These are phyloP conservation scores for Phytophthora pinifolia DNA, from an alignment of 352 stramenopile genomes.

Conservation along the genomic window DNA sequence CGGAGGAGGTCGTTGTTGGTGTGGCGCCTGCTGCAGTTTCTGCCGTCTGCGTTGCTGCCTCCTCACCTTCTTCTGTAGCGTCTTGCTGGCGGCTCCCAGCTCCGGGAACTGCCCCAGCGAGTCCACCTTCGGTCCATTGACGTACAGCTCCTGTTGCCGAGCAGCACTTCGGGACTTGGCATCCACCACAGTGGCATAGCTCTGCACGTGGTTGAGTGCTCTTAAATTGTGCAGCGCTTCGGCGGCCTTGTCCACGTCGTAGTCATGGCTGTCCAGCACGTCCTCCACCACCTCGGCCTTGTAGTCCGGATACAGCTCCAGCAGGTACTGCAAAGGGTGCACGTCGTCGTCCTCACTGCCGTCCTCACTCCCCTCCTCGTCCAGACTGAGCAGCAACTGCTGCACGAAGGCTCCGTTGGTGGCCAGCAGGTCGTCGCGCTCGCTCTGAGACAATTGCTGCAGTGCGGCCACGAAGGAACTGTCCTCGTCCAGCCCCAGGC, in stretches of 20 bases:
- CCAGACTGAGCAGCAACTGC: constrained; percentile 57
- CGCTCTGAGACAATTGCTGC: constrained; percentile 39
- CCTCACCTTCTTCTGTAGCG: constrained; percentile 35
- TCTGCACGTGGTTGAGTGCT: constrained; percentile 58
- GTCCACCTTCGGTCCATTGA: constrained; percentile 39
- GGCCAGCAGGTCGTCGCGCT: constrained; percentile 43
- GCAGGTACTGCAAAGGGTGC: constrained; percentile 54
- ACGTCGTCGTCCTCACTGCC: constrained; percentile 34
- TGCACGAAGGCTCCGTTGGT: constrained; percentile 65
- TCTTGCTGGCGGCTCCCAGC: constrained; percentile 31
- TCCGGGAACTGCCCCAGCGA: constrained; percentile 59
- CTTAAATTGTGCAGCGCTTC: constrained; percentile 58
- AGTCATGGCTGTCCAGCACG: constrained; percentile 56
- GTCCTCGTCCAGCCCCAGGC: constrained; percentile 50
- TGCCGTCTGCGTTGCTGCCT: constrained; percentile 29
- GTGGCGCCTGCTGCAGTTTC: constrained; percentile 25
- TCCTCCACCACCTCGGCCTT: constrained; percentile 62
- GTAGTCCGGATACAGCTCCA: constrained; percentile 59
- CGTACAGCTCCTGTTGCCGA: constrained; percentile 20
- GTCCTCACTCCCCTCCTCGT: constrained; percentile 42
- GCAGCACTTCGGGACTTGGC: constrained; percentile 24
- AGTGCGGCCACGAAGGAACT: constrained; percentile 55
- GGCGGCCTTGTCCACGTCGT: constrained; percentile 55
- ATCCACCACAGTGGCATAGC: constrained; percentile 54
- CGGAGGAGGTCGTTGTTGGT: constrained; percentile 25